These are phyloP conservation scores for Aegle marmelos DNA, from an alignment of 345 rosid species.

Conservation along the genomic window DNA sequence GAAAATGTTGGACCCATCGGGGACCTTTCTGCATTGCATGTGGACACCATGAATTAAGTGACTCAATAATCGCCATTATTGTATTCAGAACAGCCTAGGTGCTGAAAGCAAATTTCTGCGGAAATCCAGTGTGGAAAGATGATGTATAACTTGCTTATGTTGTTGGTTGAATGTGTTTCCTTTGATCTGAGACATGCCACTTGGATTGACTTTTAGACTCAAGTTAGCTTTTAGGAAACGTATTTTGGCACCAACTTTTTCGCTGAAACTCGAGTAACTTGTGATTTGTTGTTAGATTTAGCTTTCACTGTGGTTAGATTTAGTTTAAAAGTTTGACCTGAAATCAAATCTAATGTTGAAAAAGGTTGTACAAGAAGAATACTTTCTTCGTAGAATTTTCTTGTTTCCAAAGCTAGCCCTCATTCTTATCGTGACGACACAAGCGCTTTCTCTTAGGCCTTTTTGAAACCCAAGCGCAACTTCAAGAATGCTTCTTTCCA, in stretches of 20 bases:
- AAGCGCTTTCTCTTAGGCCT: not conserved
- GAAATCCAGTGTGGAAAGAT: not conserved
- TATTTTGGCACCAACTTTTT: not conserved
- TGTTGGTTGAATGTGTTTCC: not conserved
- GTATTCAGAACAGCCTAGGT: not conserved
- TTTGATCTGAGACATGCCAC: not conserved
- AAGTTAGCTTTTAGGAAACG: not conserved
- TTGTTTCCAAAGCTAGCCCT: constrained; percentile 16
- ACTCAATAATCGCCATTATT: not conserved
- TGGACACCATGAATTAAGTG: not conserved
- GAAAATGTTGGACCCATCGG: not conserved
- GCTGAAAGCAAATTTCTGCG: not conserved
- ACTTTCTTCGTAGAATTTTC: not conserved
- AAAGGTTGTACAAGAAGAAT: not conserved
- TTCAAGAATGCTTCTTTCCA: constrained; percentile 11
- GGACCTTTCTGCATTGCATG: not conserved
- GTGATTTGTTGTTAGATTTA: not conserved
- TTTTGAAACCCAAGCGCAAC: not conserved
- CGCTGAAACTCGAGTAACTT: not conserved
- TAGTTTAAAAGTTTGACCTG: not conserved
- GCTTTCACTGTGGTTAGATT: not conserved
- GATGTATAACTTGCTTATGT: not conserved
- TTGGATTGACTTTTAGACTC: not conserved
- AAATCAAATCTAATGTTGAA: not conserved
- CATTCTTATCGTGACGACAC: not conserved